Percentiles rank a stretch among this genome's conserved stretches.
These are phyloP conservation scores for Chytriomyces sp. DNA, from an alignment of 192 early-diverging fungal species.

Conservation along the genomic window DNA sequence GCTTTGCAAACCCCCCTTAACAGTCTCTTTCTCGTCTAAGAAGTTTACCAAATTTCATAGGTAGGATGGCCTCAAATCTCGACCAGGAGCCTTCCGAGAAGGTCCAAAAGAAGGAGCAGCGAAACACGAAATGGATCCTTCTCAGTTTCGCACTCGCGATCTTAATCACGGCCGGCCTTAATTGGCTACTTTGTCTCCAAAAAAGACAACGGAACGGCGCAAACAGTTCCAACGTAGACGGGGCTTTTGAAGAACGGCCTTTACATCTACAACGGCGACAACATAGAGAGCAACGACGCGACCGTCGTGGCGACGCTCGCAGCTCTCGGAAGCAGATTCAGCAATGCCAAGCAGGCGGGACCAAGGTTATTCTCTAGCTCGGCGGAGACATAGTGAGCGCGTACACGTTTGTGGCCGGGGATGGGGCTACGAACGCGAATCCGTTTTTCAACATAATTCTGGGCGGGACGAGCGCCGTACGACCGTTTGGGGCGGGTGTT, in stretches of 20 bases:
- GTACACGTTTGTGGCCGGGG: constrained; percentile 11
- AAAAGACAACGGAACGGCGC: not conserved
- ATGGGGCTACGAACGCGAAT: constrained; percentile 18
- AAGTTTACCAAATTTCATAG: no score
- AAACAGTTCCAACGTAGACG: not conserved
- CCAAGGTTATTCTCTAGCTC: constrained; percentile 22
- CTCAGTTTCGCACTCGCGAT: not conserved
- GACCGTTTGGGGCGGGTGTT: constrained; percentile 18
- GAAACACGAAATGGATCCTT: not conserved
- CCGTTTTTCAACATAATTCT: constrained; percentile 13
- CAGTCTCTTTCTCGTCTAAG: not conserved
- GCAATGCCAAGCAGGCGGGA: constrained; percentile 24
- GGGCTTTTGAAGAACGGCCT: constrained; percentile 10
- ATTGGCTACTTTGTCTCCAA: constrained; percentile 17
- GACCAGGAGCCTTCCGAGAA: not conserved
- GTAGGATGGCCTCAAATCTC: no score
- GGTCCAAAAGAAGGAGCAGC: not conserved
- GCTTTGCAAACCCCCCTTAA: not conserved
- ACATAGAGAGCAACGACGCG: not conserved
- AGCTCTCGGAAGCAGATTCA: constrained; percentile 8
- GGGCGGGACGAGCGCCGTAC: not conserved
- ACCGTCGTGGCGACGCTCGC: not conserved
- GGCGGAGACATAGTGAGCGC: constrained; percentile 25
- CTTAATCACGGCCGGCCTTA: constrained; percentile 6
- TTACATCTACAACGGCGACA: constrained; percentile 7